Evolutionary conservation across 1,139 yeast genomes (phyloP).

Genomic region (Taphrina pruni): DNA sequence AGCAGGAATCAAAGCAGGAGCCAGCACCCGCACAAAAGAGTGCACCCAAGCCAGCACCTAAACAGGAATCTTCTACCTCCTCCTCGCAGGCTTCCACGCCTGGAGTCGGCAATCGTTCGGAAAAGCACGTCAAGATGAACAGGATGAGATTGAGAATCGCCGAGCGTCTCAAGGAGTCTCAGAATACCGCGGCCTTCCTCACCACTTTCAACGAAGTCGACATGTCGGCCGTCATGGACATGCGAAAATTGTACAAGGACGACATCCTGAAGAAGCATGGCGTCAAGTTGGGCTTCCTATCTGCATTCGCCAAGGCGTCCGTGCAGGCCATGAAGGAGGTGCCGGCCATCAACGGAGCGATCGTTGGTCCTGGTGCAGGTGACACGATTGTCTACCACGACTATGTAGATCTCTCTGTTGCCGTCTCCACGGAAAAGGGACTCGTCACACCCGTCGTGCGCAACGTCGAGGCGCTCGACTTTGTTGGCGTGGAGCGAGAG

Average conservation of each 20-base stretch:
- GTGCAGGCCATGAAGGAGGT: conserved; percentile 91
- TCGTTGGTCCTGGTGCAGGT: conserved; percentile 71
- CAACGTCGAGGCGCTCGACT: conserved; percentile 90
- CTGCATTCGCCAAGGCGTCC: conserved; percentile 94
- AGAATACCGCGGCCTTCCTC: conserved; percentile 97
- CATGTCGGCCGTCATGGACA: conserved; percentile 88
- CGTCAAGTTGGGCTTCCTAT: conserved; percentile 97
- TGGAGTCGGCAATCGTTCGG: conserved; percentile 42
- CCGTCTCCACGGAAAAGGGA: conserved; percentile 99
- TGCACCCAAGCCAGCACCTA: conserved; percentile 47
- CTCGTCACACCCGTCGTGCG: conserved; percentile 97
- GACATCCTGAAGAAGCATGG: conserved; percentile 94
- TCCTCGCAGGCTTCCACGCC: conserved; percentile 46
- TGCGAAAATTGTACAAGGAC: conserved; percentile 96
- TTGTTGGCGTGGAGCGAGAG: conserved; percentile 88
- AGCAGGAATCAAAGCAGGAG: conserved; percentile 47
- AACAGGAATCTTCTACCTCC: conserved; percentile 43
- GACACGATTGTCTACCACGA: conserved; percentile 96
- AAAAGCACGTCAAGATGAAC: conserved; percentile 81
- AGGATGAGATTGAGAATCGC: conserved; percentile 99
- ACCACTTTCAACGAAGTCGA: conserved; percentile 98
- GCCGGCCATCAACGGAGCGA: conserved; percentile 95
- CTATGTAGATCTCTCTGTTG: conserved; percentile 92
- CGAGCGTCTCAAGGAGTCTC: conserved; percentile 98
- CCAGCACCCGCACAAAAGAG: conserved; percentile 24